Base-by-base conservation (phyloP, 345 rosid genomes). In the Turnera subulata region DNA sequence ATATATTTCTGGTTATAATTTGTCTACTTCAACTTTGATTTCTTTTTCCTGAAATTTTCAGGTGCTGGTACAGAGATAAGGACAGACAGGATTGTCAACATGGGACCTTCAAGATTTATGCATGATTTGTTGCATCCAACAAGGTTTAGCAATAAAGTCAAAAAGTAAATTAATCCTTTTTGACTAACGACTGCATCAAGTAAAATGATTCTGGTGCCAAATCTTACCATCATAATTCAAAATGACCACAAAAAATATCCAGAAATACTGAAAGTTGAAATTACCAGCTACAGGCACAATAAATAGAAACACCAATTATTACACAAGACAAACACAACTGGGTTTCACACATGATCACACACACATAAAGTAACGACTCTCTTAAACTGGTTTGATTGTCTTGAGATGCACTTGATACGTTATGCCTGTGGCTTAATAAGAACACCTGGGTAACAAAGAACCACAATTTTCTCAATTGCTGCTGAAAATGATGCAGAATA, bases 401-500 rank as follows among this genome's bases (percentile, higher is more conserved):
- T 17, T 50, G 19, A 39, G 14, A 24, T 26, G 10, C 46, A 9
- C 1, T 37, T 19, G 14, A 11, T 13, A 42, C 12, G 25, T 79
- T 58, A 61, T 23, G 66, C 43, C 15, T 66, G 32, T 45, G 82
- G 35, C 68, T 84, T 92, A 49, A 75, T 80, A 23, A 56, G 61
- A 49, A 73, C 70, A 20, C 73, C 42, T 1, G 95, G 85, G 73
- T 86, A 92, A 73, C 80, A 81, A 29, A 92, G 87, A 67, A 89
- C 72, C 5, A 76, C 86, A 35, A 84, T 78, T 72, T 92, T 92
- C 16, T 86, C 93, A 46, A 92, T 85, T 11, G 80, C 93, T 1
- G 76, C 66, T 11, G 95, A 79, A 70, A 93, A 89, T n/a, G 81
- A 69, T 20, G 85, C 73, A 37, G 99, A 89, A 76, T 86, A 89